These are phyloP conservation scores for Colletotrichum nymphaeae DNA, from an alignment of 2,329 filamentous ascomycete genomes.

Conservation along the genomic window DNA sequence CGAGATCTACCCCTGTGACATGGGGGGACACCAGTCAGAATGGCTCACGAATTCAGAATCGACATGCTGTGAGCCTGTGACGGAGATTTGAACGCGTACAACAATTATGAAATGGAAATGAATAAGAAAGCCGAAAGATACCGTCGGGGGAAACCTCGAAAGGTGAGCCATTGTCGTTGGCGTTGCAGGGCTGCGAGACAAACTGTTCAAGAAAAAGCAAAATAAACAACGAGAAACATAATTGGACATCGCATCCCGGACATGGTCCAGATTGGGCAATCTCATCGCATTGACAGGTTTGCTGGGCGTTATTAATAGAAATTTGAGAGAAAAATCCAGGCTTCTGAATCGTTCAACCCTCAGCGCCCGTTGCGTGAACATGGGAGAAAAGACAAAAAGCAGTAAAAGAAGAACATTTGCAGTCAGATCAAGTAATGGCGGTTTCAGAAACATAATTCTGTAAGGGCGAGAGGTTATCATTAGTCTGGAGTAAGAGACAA, in stretches of 20 bases:
- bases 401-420: neutral
- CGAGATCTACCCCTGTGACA: neutral
- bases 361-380: neutral
- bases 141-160: neutral
- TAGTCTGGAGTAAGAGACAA: constrained; percentile 25
- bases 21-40: neutral
- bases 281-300: constrained; percentile 29
- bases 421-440: neutral
- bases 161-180: constrained; percentile 3
- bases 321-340: neutral
- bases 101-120: neutral
- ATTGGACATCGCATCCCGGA: constrained; percentile 30
- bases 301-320: constrained; percentile 23
- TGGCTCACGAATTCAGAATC: neutral
- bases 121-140: neutral
- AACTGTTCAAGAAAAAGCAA: constrained; percentile 22
- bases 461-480: neutral
- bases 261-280: constrained; percentile 25
- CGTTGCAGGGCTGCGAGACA: constrained; percentile 21
- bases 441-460: neutral
- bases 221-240: constrained; percentile 22
- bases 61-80: neutral
- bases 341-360: constrained; percentile 4
- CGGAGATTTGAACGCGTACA: neutral
- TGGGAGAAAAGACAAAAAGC: neutral